Conservation (phyloP, 2,329 filamentous ascomycete species). For the Myriosclerotinia curreyana region DNA sequence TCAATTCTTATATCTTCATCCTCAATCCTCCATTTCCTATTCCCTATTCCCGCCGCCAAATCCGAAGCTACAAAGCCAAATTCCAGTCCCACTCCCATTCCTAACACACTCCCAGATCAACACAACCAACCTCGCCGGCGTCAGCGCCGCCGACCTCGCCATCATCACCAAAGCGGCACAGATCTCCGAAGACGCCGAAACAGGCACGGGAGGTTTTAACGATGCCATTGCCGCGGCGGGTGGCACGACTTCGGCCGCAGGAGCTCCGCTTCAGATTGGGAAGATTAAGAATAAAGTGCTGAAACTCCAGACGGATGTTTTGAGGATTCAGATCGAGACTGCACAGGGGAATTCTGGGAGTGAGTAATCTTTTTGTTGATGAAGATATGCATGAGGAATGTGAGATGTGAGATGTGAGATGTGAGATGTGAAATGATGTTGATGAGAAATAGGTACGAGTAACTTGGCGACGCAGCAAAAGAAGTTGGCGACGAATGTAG, state of each 20-base stretch:
- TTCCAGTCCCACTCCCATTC: background rate
- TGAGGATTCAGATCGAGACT: conserved; percentile 50
- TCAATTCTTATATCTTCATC: no score
- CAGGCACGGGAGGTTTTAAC: conserved; percentile 47
- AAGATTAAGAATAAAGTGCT: conserved; percentile 62
- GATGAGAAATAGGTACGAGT: conserved; percentile 31
- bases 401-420: no score
- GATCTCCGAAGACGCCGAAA: conserved; percentile 54
- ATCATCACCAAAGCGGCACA: conserved; percentile 43
- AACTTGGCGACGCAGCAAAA: conserved; percentile 48
- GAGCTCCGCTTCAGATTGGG: conserved; percentile 50
- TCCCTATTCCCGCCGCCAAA: no score
- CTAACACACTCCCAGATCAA: conserved; percentile 41
- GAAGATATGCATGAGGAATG: no score
- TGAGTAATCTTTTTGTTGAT: background rate
- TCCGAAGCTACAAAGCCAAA: no score
- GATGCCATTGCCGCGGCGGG: conserved; percentile 46
- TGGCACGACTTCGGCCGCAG: conserved; percentile 42
- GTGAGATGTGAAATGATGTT: no score
- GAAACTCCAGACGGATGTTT: conserved; percentile 53
- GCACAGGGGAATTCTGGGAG: conserved; percentile 47
- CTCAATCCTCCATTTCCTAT: background rate
- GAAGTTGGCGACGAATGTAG: conserved; percentile 54
- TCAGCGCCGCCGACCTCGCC: conserved; percentile 40
- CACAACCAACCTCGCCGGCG: conserved; percentile 45